Evolutionary conservation across 495 filamentous ascomycete genomes (phyloP), one percentile per base, ranked within the genome.

Genomic region (Baudoinia panamericana): DNA sequence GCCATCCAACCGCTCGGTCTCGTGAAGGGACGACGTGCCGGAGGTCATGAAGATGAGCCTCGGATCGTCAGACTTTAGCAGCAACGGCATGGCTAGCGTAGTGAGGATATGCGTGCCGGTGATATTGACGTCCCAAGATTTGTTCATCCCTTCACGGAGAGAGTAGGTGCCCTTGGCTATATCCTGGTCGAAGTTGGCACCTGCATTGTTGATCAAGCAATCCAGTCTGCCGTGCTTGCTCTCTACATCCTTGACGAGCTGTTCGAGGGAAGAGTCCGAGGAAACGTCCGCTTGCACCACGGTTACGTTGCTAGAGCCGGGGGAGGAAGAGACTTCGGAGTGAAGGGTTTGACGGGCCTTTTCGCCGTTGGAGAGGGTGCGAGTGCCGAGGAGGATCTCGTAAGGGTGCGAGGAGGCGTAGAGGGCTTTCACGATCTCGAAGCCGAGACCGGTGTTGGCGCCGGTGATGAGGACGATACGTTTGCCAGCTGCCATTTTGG

Each of bases 31-130:
- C 5, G 67, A 57, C 0, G 62, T 65, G 24, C 72, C 70, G 29
- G 59, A 65, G 0, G 69, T 65, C 19, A 56, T 31, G 46, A 58
- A 73, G 24, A 73, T 46, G 10, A 75, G 55, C 7, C 68, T 62
- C 0, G 69, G 67, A 21, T 66, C 52, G 4, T 36, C 9, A 0
- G 67, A 71, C 22, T 62, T 60, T 28, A 75, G 56, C 0, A 75
- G 58, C 0, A 75, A 58, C 0, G 71, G 69, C 15, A 66, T 56
- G 56, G 68, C 64, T 0, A 56, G 61, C 4, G 50, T 39, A 2
- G 63, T 67, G 29, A 71, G 16, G 20, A 75, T 61, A 2, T 73
- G 53, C 2, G 70, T 63, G 22, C 69, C 66, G 4, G 70, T 39
- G 5, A 70, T 61, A 40, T 75, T 75, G 20, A 66, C 56, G 43